Conservation (phyloP, 2,329 filamentous ascomycete species). For the Fusarium sarcochroum region DNA sequence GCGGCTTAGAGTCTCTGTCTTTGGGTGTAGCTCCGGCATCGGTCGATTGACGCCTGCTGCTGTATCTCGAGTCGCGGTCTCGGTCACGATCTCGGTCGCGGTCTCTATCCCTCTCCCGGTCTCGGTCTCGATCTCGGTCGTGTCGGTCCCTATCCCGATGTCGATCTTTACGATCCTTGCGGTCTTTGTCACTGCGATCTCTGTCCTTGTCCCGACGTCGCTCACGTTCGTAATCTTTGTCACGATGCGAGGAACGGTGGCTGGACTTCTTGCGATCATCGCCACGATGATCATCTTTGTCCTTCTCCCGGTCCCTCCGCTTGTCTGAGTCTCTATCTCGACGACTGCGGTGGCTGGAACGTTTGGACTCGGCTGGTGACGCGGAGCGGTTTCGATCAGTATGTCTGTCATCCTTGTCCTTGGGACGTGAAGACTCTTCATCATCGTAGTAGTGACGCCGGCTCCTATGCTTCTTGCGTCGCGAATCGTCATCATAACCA, state of each 20-base stretch:
- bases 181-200: constrained; percentile 54
- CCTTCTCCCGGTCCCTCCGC: constrained; percentile 59
- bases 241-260: constrained; percentile 41
- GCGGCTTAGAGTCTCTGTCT: constrained; percentile 59
- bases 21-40: constrained; percentile 49
- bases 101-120: constrained; percentile 52
- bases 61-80: constrained; percentile 51
- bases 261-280: constrained; percentile 60
- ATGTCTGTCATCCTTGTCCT: constrained; percentile 57
- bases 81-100: constrained; percentile 54
- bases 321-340: constrained; percentile 67
- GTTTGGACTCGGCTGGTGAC: constrained; percentile 71
- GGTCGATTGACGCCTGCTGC: constrained; percentile 53
- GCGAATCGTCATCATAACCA: constrained; percentile 61
- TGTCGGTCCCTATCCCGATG: constrained; percentile 55
- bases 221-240: constrained; percentile 60
- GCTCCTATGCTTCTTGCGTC: constrained; percentile 66
- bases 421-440: constrained; percentile 59
- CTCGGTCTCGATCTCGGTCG: constrained; percentile 52
- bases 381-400: constrained; percentile 73
- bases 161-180: constrained; percentile 58
- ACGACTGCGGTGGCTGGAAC: constrained; percentile 72
- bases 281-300: constrained; percentile 56
- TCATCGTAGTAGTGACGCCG: constrained; percentile 60
- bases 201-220: constrained; percentile 57